Conservation (phyloP, 805 yeast species). For the Monosporozyma unispora region DNA sequence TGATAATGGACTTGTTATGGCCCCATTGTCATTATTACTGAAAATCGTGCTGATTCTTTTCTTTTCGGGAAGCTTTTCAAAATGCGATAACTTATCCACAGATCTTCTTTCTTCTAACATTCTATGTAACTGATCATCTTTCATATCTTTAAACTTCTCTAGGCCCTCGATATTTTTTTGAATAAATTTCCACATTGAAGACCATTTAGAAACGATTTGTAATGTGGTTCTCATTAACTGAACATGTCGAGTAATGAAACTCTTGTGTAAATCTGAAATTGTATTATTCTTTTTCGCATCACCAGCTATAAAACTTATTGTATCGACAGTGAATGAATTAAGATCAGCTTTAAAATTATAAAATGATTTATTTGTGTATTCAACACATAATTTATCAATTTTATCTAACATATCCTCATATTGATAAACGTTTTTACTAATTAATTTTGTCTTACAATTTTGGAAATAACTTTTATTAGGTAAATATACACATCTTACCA, state of each 20-base stretch:
- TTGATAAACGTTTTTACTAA: slow-evolving; percentile 18
- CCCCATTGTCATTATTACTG: slow-evolving; percentile 1
- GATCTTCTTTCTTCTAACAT: slow-evolving; percentile 23
- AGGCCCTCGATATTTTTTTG: slow-evolving; percentile 10
- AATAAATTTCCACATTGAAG: slow-evolving; percentile 19
- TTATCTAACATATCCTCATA: slow-evolving; percentile 15
- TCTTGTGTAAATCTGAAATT: slow-evolving; percentile 14
- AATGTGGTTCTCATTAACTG: slow-evolving; percentile 11
- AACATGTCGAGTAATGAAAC: slow-evolving; percentile 10
- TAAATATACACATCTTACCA: slow-evolving; percentile 21
- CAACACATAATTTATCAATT: slow-evolving; percentile 13
- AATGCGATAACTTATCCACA: slow-evolving; percentile 19
- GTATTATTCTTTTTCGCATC: neutral
- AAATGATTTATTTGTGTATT: neutral
- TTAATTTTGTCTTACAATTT: slow-evolving; percentile 12
- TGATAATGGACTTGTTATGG: neutral
- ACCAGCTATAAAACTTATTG: neutral
- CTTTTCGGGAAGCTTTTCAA: slow-evolving; percentile 14
- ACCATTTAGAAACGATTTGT: slow-evolving; percentile 12
- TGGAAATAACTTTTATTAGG: slow-evolving; percentile 19
- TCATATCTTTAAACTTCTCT: slow-evolving; percentile 8
- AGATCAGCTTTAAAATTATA: neutral
- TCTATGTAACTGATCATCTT: slow-evolving; percentile 12
- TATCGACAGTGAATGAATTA: neutral
- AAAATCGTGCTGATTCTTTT: neutral